These are phyloP conservation scores for Haplosporangium sp. DNA, from an alignment of 371 early-diverging fungal genomes.

Conservation along the genomic window DNA sequence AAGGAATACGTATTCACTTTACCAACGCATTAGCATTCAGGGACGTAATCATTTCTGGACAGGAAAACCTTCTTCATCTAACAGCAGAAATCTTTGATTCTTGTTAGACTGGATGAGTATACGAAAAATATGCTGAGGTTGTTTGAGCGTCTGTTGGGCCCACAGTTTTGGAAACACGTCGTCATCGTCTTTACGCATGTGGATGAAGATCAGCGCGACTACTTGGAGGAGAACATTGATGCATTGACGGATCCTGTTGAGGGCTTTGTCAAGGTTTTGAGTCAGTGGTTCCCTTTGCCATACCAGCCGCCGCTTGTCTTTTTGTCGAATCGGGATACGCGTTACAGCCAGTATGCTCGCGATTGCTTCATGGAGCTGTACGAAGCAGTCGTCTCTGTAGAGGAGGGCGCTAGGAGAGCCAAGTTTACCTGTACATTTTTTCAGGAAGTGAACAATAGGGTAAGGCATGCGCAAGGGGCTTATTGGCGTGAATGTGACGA, in stretches of 20 bases:
- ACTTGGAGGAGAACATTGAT: slow-evolving; percentile 68
- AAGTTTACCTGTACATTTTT: slow-evolving; percentile 69
- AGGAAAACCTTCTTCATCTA: too few species aligned
- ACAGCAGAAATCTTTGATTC: too few species aligned
- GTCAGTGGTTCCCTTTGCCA: slow-evolving; percentile 47
- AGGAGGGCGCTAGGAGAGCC: slow-evolving; percentile 59
- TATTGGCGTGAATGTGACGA: too few species aligned
- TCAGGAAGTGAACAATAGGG: slow-evolving; percentile 60
- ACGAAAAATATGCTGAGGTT: slow-evolving; percentile 69
- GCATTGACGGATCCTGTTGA: slow-evolving; percentile 62
- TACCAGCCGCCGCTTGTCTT: slow-evolving; percentile 67
- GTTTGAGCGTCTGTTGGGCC: slow-evolving; percentile 68
- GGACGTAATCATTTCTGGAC: too few species aligned
- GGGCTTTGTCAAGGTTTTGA: slow-evolving; percentile 64
- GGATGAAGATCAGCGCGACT: slow-evolving; percentile 67
- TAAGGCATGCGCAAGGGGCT: not conserved
- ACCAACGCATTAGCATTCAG: too few species aligned
- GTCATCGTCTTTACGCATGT: slow-evolving; percentile 72
- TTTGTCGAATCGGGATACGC: slow-evolving; percentile 62
- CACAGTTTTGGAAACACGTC: slow-evolving; percentile 71
- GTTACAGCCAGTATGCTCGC: slow-evolving; percentile 63
- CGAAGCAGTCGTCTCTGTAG: slow-evolving; percentile 63
- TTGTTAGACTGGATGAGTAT: slow-evolving; percentile 65
- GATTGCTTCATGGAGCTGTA: slow-evolving; percentile 65
- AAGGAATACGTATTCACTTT: not conserved